phyloP scores from a whole-genome alignment of 176 grass and related monocot genomes.

The Saccharum spontaneum region DNA sequence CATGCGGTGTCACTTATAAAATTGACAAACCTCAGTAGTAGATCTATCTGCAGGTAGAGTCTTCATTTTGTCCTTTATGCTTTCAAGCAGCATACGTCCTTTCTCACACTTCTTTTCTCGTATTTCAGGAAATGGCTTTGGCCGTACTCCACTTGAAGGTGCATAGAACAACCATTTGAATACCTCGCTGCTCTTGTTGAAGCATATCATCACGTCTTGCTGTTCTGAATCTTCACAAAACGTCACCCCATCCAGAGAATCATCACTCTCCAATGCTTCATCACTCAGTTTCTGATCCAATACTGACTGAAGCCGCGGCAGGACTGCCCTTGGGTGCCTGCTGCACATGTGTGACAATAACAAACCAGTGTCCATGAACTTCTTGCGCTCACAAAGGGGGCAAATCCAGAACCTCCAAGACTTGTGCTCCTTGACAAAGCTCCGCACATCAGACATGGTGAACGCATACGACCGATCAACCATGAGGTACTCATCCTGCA shows the following conservation, averaged over 20 bases:
- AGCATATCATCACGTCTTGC: not conserved
- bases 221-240: constrained; percentile 29
- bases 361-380: not conserved
- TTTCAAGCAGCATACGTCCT: constrained; percentile 8
- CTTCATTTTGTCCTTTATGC: constrained; percentile 34
- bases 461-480: not conserved
- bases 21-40: constrained; percentile 16
- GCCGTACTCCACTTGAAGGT: constrained; percentile 23
- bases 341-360: constrained; percentile 41
- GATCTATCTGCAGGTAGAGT: constrained; percentile 28
- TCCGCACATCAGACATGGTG: not conserved
- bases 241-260: not conserved
- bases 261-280: not conserved
- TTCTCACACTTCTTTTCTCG: not conserved
- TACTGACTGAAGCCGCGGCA: constrained; percentile 27
- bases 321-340: constrained; percentile 23
- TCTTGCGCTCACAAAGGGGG: constrained; percentile 30
- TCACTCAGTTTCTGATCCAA: constrained; percentile 10
- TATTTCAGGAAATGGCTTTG: constrained; percentile 7
- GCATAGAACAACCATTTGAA: constrained; percentile 41
- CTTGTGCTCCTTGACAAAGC: constrained; percentile 10
- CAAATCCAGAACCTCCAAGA: constrained; percentile 40
- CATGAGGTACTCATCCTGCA: constrained; percentile 15
- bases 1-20: not conserved
- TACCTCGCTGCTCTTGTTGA: not conserved